Evolutionary conservation across 441 rosid species (phyloP).

Genomic region (Raphanus hybrid): DNA sequence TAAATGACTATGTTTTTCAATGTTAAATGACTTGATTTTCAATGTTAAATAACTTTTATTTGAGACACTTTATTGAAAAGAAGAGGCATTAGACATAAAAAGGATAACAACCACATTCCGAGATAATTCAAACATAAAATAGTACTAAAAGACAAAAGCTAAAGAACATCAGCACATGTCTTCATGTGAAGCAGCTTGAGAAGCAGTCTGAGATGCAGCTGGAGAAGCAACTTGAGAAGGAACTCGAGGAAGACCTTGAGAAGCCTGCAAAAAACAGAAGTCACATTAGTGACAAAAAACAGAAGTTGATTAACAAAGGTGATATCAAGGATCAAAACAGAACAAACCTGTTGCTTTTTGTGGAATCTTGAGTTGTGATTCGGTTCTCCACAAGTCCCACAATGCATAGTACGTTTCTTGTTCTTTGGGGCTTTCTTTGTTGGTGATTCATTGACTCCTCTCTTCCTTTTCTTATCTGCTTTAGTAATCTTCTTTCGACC

Average conservation of each 20-base stretch:
- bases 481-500: not conserved
- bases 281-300: not conserved
- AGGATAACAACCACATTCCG: not conserved
- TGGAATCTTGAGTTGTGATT: not conserved
- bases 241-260: not conserved
- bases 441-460: not conserved
- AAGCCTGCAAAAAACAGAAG: not conserved
- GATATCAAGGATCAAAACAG: not conserved
- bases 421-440: not conserved
- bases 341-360: not conserved
- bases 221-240: not conserved
- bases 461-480: not conserved
- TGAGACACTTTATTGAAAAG: no score
- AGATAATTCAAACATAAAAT: not conserved
- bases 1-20: not conserved
- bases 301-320: no score
- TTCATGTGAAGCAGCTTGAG: not conserved
- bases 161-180: conserved; percentile 3
- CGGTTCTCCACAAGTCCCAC: not conserved
- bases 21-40: no score
- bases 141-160: not conserved
- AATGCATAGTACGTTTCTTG: not conserved
- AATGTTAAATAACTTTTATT: no score
- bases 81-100: no score
- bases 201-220: not conserved